Base-by-base conservation (phyloP, 2,329 filamentous ascomycete genomes). In the Pseudogymnoascus sp. region DNA sequence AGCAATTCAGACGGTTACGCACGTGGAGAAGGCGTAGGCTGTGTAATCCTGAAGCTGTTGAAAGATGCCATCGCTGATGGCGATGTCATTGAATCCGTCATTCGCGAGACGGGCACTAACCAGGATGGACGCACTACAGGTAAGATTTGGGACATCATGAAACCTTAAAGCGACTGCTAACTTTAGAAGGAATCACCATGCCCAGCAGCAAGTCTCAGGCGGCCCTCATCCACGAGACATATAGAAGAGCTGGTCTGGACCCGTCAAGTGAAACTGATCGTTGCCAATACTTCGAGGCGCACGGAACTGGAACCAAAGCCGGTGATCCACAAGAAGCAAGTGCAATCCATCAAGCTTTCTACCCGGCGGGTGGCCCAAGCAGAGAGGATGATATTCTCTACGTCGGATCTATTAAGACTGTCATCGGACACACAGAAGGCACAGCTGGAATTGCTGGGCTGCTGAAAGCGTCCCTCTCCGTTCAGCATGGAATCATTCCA, bases 11-110 rank as follows among this genome's bases (percentile, higher is more conserved):
- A 69, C 51, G 68, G 68, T 5, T 69, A 69, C 23, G 68, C 64
- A 8, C 63, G 68, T 34, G 68, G 68, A 6, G 86, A 89, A 67
- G 86, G 85, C 0, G 76, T 83, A 31, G 83, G 79, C 0, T 77
- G 83, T 10, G 72, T 89, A 1, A 68, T 87, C 2, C 69, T 89
- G 51, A 88, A 88, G 72, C 78, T 78, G 1, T 73, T 88, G 0
- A 75, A 76, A 4, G 80, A 85, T 69, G 86, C 86, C 1, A 67
- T 88, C 5, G 75, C 75, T 8, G 82, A 84, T 67, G 82, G 83
- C 14, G 84, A 88, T 69, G 79, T 79, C 0, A 83, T 86, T 64
- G 78, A 82, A 3, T 80, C 78, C 10, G 76, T 86, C 21, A 81
- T 86, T 63, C 78, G 82, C 12, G 80, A 77, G 4, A 82, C 78